Percentiles rank a stretch among this genome's conserved stretches.
Evolutionary conservation across 768 basidiomycete species (phyloP).

Genomic region (Ramaria sp.): DNA sequence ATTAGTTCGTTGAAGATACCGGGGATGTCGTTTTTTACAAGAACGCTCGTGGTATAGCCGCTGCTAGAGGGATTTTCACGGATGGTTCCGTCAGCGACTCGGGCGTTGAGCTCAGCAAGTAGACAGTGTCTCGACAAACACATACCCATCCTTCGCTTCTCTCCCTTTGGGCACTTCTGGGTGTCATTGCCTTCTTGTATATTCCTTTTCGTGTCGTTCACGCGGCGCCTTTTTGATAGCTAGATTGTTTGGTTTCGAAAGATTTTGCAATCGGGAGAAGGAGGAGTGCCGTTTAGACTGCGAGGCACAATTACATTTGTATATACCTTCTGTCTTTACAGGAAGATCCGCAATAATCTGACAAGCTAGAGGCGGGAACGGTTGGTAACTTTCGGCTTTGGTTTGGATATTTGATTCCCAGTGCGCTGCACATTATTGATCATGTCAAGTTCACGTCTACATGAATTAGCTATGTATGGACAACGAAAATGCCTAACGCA

Average conservation of each 20-base stretch:
- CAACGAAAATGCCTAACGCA: no score
- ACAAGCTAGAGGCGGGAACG: no score
- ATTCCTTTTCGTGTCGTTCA: neutral
- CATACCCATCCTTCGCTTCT: neutral
- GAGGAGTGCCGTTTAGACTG: no score
- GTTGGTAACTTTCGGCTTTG: no score
- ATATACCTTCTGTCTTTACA: no score
- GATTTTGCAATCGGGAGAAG: no score
- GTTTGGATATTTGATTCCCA: no score
- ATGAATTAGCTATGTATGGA: no score
- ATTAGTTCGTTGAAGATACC: constrained; percentile 85
- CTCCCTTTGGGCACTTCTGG: neutral
- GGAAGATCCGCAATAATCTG: no score
- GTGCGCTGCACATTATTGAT: no score
- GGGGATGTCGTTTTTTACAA: constrained; percentile 89
- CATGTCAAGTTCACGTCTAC: no score
- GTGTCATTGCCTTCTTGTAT: neutral
- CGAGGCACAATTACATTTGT: no score
- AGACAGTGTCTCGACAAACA: neutral
- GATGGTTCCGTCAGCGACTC: constrained; percentile 54
- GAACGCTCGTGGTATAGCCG: constrained; percentile 71
- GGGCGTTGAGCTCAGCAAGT: constrained; percentile 45
- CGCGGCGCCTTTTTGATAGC: neutral
- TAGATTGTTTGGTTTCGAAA: neutral
- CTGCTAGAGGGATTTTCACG: constrained; percentile 53